phyloP scores from a whole-genome alignment of 2,329 filamentous ascomycete genomes.

The Stachybotrys chartarum region DNA sequence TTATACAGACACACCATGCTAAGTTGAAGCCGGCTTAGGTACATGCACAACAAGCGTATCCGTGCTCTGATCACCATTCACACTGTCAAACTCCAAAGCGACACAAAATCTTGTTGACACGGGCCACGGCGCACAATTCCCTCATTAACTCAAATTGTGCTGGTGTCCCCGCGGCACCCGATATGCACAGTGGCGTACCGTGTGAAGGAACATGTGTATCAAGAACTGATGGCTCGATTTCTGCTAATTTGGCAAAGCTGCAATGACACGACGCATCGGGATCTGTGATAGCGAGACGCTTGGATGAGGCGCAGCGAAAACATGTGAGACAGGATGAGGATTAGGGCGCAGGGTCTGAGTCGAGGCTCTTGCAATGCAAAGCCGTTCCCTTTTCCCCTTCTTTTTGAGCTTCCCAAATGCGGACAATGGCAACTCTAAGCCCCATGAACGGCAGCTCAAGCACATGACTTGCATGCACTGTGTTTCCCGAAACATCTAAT shows the following conservation, averaged over 20 bases:
- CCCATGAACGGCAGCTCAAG: not conserved
- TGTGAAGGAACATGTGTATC: too few species aligned
- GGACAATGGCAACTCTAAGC: not conserved
- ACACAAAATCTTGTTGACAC: too few species aligned
- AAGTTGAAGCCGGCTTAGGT: not conserved
- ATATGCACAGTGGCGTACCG: too few species aligned
- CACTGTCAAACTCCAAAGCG: too few species aligned
- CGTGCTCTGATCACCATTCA: too few species aligned
- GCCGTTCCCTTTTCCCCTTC: too few species aligned
- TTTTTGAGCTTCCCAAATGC: not conserved
- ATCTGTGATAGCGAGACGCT: not conserved
- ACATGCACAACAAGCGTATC: not conserved
- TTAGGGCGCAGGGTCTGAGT: too few species aligned
- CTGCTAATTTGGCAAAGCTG: not conserved
- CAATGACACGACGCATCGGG: not conserved
- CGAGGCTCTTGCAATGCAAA: not conserved
- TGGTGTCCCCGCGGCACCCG: too few species aligned
- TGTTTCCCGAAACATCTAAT: not conserved
- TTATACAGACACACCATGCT: not conserved
- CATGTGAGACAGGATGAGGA: too few species aligned
- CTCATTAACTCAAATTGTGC: too few species aligned
- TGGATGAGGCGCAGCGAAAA: not conserved
- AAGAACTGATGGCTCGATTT: not conserved
- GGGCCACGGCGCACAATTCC: too few species aligned
- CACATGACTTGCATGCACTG: not conserved